Conservation (phyloP, 1,284 basidiomycete species). For the Ustilago hordei region DNA sequence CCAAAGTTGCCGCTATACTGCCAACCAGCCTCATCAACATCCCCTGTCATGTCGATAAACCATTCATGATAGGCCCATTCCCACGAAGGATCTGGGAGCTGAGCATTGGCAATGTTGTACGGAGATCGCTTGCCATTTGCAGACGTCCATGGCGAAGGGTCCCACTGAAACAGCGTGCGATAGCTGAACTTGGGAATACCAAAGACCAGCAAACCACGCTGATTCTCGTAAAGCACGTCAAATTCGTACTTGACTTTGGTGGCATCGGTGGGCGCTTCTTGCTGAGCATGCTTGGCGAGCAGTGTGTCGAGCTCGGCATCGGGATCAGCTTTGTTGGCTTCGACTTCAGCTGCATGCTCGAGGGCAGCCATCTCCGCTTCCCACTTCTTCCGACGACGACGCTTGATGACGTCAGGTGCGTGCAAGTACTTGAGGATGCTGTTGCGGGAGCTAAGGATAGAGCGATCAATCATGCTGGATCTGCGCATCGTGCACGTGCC, state of each 20-base stretch:
- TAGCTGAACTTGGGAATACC: constrained; percentile 67
- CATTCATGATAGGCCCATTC: constrained; percentile 68
- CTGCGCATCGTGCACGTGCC: constrained; percentile 9
- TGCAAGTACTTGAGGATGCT: constrained; percentile 42
- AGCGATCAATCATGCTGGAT: constrained; percentile 34
- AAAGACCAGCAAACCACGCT: constrained; percentile 65
- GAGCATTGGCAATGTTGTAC: constrained; percentile 65
- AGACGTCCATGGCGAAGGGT: constrained; percentile 66
- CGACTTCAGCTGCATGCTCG: constrained; percentile 28
- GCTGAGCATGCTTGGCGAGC: constrained; percentile 51
- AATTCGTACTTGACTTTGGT: constrained; percentile 58
- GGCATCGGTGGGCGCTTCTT: constrained; percentile 52
- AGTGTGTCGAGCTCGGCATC: constrained; percentile 56
- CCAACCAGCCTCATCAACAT: constrained; percentile 68
- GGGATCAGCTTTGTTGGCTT: constrained; percentile 27
- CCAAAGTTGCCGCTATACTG: constrained; percentile 67
- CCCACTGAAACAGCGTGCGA: constrained; percentile 62
- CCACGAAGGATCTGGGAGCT: constrained; percentile 68
- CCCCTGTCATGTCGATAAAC: constrained; percentile 68
- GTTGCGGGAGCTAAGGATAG: constrained; percentile 41
- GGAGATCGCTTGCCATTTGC: constrained; percentile 53
- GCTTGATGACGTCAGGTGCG: constrained; percentile 46
- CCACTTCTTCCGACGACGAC: constrained; percentile 40
- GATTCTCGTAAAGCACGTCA: constrained; percentile 68
- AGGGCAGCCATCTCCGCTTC: constrained; percentile 49